These are phyloP conservation scores for Juglanconis sp. DNA, from an alignment of 2,329 filamentous ascomycete species.

Conservation along the genomic window DNA sequence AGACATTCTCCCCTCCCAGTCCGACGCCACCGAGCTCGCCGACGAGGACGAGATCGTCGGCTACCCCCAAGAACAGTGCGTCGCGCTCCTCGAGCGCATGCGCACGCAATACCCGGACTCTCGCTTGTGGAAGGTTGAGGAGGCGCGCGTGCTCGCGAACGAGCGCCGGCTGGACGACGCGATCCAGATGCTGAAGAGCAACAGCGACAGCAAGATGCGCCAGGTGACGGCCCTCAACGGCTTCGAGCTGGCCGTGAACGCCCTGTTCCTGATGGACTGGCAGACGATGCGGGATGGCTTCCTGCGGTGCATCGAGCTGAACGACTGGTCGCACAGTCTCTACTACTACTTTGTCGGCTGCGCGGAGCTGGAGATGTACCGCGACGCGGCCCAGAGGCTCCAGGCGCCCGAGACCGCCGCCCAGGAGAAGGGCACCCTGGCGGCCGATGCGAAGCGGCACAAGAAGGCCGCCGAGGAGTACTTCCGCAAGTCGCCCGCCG, in stretches of 20 bases:
- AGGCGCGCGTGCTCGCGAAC: conserved; percentile 72
- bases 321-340: conserved; percentile 85
- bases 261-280: conserved; percentile 79
- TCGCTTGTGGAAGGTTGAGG: conserved; percentile 82
- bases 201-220: conserved; percentile 69
- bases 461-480: conserved; percentile 66
- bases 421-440: conserved; percentile 10
- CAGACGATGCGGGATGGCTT: conserved; percentile 71
- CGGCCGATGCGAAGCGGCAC: conserved; percentile 47
- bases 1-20: conserved; percentile 73
- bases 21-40: conserved; percentile 45
- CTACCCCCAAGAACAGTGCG: conserved; percentile 69
- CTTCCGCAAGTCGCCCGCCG: conserved; percentile 66
- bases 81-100: conserved; percentile 69
- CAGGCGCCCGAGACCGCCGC: conserved; percentile 22
- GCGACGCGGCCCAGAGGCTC: conserved; percentile 49
- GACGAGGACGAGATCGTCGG: conserved; percentile 59
- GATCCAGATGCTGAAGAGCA: conserved; percentile 59
- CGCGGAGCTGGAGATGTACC: conserved; percentile 78
- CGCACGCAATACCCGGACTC: conserved; percentile 75
- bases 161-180: conserved; percentile 65
- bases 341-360: conserved; percentile 87
- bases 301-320: conserved; percentile 70
- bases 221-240: conserved; percentile 82
- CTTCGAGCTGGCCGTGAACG: conserved; percentile 78